Evolutionary conservation across 768 basidiomycete species (phyloP), one percentile per base, ranked within the genome.

Genomic region (Tylopilus cervinicoccineus): DNA sequence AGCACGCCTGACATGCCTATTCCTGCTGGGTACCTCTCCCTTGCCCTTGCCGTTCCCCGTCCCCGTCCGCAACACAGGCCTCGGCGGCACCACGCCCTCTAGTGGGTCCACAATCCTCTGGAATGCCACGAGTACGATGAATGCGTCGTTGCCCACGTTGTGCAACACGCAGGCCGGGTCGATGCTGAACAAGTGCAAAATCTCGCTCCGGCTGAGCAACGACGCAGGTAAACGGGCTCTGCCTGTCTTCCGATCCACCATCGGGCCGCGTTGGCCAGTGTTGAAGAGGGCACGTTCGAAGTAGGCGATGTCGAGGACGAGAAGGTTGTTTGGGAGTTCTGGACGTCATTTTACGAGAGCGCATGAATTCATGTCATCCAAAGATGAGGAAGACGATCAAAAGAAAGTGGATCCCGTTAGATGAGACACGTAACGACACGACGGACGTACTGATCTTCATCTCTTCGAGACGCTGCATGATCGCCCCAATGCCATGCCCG

Each of bases 121-220:
- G 26, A 91, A 70, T 11, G 74, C 79, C 34, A 86, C 79, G 24
- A 92, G 75, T 42, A 71, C 69, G 72, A 86, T 72, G 58, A 86
- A 80, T 4, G 89, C 84, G 52, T 88, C 84, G 63, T 92, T 92
- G 13, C 88, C 88, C n/a, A 88, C 71, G 58, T 90, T 89, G 62
- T 86, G 79, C 50, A 84, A 61, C 13, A 65, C 61, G 48, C 77
- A 80, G 13, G 58, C 60, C 9, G 58, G 46, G 2, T 54, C 51
- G 32, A 66, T 51, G 16, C 76, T 73, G 29, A 87, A 72, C 5
- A 85, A 84, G 46, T 72, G 75, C n/a, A 91, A 64, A 32, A 87
- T 65, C 53, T 74, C 76, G 11, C 78, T 74, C 2, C 90, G 75
- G 19, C 82, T 80, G n/a, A 90, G 76, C 1, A 74, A 71, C 10